Conservation (phyloP, 306 rosid genomes). For the Vigna unguiculata region DNA sequence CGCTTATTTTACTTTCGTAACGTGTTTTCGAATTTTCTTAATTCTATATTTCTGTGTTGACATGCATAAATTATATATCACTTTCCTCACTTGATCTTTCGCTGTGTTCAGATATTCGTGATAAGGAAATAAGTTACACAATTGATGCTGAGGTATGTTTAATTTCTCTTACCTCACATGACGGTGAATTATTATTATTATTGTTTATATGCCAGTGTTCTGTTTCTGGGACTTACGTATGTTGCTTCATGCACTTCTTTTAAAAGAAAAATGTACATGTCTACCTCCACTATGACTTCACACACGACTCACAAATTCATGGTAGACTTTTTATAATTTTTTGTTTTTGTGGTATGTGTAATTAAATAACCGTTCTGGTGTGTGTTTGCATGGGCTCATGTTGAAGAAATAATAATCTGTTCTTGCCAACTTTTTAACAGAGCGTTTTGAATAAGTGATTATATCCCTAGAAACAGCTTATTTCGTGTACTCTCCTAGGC, state of each 20-base stretch:
- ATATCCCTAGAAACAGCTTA: not conserved
- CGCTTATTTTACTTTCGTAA: not conserved
- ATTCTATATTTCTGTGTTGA: not conserved
- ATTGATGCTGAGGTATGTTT: constrained; percentile 42
- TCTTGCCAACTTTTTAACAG: not conserved
- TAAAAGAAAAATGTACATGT: not conserved
- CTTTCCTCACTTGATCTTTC: constrained; percentile 3
- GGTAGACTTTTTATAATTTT: not conserved
- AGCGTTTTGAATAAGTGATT: not conserved
- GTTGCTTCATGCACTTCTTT: not conserved
- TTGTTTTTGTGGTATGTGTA: not conserved
- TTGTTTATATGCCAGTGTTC: constrained; percentile 6
- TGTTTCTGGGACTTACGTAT: not conserved
- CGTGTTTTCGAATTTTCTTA: not conserved
- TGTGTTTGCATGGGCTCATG: not conserved
- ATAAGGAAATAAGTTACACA: constrained; percentile 38
- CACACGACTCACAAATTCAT: not conserved
- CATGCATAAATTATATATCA: not conserved
- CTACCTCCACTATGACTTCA: not conserved
- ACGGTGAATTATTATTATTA: not conserved
- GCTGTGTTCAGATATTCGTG: constrained; percentile 36
- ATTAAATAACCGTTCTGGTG: not conserved
- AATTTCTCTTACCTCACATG: not conserved
- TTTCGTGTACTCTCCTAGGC: not conserved
- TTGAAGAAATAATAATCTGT: not conserved